Conservation (phyloP, 768 basidiomycete genomes). For the Gloeostereum incarnatum region DNA sequence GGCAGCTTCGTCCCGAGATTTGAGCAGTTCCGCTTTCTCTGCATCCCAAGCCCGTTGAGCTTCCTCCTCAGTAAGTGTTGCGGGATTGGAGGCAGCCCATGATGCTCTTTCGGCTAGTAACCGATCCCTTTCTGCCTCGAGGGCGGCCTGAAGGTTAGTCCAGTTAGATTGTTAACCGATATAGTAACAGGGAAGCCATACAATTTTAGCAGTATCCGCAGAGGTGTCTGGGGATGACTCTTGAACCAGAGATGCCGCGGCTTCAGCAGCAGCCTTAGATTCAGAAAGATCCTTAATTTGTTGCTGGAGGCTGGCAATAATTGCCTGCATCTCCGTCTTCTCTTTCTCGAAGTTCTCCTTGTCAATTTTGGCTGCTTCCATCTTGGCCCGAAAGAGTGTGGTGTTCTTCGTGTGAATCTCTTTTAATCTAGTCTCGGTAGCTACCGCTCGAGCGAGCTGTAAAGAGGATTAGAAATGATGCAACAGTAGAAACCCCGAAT, state of each 20-base stretch:
- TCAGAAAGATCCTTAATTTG: conserved; percentile 23
- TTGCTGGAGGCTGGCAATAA: conserved; percentile 25
- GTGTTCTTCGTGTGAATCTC: conserved; percentile 11
- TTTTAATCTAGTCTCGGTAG: conserved; percentile 26
- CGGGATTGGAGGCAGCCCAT: conserved; percentile 20
- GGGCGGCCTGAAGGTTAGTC: conserved; percentile 28
- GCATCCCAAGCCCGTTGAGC: conserved; percentile 38
- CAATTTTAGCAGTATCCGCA: conserved; percentile 27
- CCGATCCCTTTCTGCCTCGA: conserved; percentile 52
- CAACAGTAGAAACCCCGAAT: conserved; percentile 6
- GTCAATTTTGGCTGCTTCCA: conserved; percentile 25
- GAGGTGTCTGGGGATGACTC: conserved; percentile 14
- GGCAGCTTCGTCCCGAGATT: conserved; percentile 51
- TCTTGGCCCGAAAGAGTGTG: conserved; percentile 16
- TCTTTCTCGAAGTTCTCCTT: conserved; percentile 25
- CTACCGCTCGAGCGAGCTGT: conserved; percentile 35
- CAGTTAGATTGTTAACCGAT: background rate
- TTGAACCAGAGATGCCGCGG: conserved; percentile 11
- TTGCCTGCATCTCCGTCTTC: conserved; percentile 27
- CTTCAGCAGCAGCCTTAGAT: conserved; percentile 11
- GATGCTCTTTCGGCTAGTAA: conserved; percentile 51
- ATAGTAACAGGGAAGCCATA: conserved; percentile 13
- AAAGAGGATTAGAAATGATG: background rate
- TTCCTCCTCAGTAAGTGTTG: conserved; percentile 16
- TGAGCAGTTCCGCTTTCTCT: conserved; percentile 50